Conservation (phyloP, 2,329 filamentous ascomycete species). For the Penicillium sp. region DNA sequence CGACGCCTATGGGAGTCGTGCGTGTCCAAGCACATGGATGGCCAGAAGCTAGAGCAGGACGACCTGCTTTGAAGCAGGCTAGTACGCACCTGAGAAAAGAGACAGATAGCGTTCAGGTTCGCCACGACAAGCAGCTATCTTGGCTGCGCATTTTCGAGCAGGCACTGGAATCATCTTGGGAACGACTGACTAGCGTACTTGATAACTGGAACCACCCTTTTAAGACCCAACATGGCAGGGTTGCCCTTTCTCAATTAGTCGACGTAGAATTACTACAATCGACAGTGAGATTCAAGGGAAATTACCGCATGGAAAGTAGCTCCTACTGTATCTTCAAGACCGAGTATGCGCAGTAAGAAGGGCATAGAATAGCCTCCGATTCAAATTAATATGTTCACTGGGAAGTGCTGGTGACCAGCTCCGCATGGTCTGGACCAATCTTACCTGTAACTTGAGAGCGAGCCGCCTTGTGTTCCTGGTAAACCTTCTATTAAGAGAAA, state of each 20-base stretch:
- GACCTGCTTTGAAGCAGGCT: background rate
- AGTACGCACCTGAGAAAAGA: slow-evolving; percentile 2
- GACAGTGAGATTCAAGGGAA: too few species aligned
- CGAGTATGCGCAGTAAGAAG: too few species aligned
- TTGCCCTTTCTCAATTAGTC: too few species aligned
- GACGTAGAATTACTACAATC: too few species aligned
- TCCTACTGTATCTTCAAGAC: too few species aligned
- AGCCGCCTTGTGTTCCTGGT: too few species aligned
- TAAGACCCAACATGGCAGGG: background rate
- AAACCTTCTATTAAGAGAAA: too few species aligned
- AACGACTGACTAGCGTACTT: slow-evolving; percentile 3
- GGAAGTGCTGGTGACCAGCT: too few species aligned
- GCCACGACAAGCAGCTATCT: slow-evolving; percentile 3
- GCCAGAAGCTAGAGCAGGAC: background rate
- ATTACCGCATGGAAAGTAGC: too few species aligned
- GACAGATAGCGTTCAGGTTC: slow-evolving; percentile 3
- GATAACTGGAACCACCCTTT: slow-evolving; percentile 2
- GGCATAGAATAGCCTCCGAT: too few species aligned
- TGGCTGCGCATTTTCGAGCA: slow-evolving; percentile 3
- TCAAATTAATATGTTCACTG: too few species aligned
- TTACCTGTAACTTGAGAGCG: background rate
- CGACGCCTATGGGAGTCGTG: background rate
- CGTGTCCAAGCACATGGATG: slow-evolving; percentile 3
- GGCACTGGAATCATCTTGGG: background rate
- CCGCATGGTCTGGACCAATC: background rate